Evolutionary conservation across 2,329 filamentous ascomycete species (phyloP).

Genomic region (Didymellaceae sp.): DNA sequence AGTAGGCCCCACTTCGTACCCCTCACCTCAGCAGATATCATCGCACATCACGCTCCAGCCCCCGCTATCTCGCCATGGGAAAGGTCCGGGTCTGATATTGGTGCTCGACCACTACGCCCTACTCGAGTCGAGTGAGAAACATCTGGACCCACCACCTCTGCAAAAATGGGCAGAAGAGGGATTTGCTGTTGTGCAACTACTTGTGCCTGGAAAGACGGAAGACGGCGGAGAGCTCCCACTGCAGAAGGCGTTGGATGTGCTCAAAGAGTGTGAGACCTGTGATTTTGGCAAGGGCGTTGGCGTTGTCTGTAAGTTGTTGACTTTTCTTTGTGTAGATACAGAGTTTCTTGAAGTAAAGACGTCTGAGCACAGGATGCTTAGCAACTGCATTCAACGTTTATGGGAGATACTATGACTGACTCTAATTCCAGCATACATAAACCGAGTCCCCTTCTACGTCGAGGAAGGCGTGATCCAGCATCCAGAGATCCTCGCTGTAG

Average conservation of each 20-base stretch:
- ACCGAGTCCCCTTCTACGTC: slow-evolving; percentile 40
- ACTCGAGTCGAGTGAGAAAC: slow-evolving; percentile 43
- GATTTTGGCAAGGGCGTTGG: slow-evolving; percentile 36
- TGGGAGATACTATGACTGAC: not conserved
- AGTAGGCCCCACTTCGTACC: slow-evolving; percentile 24
- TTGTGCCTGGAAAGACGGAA: slow-evolving; percentile 41
- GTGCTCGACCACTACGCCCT: slow-evolving; percentile 48
- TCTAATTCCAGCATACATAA: slow-evolving; percentile 37
- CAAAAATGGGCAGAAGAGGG: slow-evolving; percentile 77
- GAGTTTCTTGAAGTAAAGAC: not conserved
- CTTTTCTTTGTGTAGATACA: no score
- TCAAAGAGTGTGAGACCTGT: slow-evolving; percentile 34
- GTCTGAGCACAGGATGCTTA: no score
- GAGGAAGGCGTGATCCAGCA: slow-evolving; percentile 35
- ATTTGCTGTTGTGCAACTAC: slow-evolving; percentile 66
- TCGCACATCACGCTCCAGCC: slow-evolving; percentile 48
- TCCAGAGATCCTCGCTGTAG: slow-evolving; percentile 38
- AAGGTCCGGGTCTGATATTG: slow-evolving; percentile 58
- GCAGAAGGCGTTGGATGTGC: slow-evolving; percentile 30
- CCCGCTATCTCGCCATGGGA: slow-evolving; percentile 58
- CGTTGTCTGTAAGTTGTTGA: slow-evolving; percentile 41
- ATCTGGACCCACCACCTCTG: slow-evolving; percentile 61
- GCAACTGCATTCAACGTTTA: no score
- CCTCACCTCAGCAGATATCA: slow-evolving; percentile 30
- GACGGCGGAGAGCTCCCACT: slow-evolving; percentile 44